Percentiles rank a stretch among this genome's conserved stretches.
phyloP scores from a whole-genome alignment of 768 basidiomycete genomes.

The Mycena sanguinolenta region DNA sequence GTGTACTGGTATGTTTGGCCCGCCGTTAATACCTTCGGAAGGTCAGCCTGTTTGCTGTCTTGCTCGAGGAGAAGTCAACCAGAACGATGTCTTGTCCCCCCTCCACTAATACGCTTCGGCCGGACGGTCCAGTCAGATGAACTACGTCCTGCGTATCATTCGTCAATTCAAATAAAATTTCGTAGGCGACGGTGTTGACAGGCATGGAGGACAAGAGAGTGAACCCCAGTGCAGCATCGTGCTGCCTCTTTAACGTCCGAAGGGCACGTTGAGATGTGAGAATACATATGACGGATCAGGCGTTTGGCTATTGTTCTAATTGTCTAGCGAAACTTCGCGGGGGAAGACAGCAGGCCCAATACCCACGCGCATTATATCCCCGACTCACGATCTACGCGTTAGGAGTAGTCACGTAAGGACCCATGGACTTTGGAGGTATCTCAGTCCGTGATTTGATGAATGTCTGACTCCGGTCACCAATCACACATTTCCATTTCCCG shows the following conservation, averaged over 20 bases:
- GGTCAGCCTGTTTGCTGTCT: conserved; percentile 18
- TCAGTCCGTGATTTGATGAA: not conserved
- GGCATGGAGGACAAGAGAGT: conserved; percentile 49
- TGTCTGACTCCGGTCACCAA: not conserved
- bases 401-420: conserved; percentile 7
- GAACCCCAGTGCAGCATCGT: conserved; percentile 1
- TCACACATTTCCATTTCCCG: not conserved
- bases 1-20: conserved; percentile 63
- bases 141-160: conserved; percentile 60
- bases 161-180: conserved; percentile 63
- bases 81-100: conserved; percentile 29
- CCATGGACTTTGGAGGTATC: conserved; percentile 17
- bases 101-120: conserved; percentile 24
- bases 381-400: conserved; percentile 26
- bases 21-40: conserved; percentile 56
- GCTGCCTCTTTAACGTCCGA: conserved; percentile 32
- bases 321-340: conserved; percentile 33
- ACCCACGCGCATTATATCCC: conserved; percentile 26
- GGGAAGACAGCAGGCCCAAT: conserved; percentile 22
- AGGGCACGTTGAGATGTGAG: conserved; percentile 32
- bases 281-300: conserved; percentile 32
- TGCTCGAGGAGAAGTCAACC: conserved; percentile 26
- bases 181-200: conserved; percentile 65
- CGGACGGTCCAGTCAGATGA: conserved; percentile 44
- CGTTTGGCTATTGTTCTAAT: conserved; percentile 42